These are phyloP conservation scores for Eimeria falciformis DNA, from an alignment of 169 alveolate species.

Conservation along the genomic window DNA sequence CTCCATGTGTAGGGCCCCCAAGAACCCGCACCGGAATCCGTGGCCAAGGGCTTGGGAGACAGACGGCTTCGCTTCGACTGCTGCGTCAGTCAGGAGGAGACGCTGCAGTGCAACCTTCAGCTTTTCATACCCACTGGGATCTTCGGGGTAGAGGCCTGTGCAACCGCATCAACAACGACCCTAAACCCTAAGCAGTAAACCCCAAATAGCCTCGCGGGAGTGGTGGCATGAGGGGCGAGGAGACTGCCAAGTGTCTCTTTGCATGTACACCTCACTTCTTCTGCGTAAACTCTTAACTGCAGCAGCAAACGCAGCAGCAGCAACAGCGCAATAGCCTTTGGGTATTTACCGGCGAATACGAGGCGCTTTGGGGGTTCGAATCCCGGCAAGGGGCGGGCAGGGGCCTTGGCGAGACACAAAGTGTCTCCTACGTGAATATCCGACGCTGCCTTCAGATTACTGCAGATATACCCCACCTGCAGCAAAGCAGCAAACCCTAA, in stretches of 20 bases:
- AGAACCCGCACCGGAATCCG: slow-evolving; percentile 96
- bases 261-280: no score
- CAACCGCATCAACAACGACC: slow-evolving; percentile 84
- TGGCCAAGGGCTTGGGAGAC: slow-evolving; percentile 93
- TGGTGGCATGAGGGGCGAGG: no score
- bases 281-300: no score
- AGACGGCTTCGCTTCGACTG: slow-evolving; percentile 89
- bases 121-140: slow-evolving; percentile 66
- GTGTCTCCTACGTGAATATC: slow-evolving; percentile 68
- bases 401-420: slow-evolving; percentile 51
- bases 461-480: slow-evolving; percentile 67
- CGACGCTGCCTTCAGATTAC: slow-evolving; percentile 52
- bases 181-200: neutral
- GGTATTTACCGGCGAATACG: slow-evolving; percentile 68
- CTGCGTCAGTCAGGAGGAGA: slow-evolving; percentile 92
- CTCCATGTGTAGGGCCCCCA: slow-evolving; percentile 96
- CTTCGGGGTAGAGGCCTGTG: slow-evolving; percentile 83
- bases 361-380: slow-evolving; percentile 74
- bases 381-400: slow-evolving; percentile 58
- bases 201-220: neutral
- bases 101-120: slow-evolving; percentile 88
- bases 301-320: neutral
- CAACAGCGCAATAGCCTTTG: neutral
- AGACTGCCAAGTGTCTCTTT: no score
- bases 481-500: slow-evolving; percentile 12